Conservation (phyloP, 2,329 filamentous ascomycete species). For the Metarhizium sp. region DNA sequence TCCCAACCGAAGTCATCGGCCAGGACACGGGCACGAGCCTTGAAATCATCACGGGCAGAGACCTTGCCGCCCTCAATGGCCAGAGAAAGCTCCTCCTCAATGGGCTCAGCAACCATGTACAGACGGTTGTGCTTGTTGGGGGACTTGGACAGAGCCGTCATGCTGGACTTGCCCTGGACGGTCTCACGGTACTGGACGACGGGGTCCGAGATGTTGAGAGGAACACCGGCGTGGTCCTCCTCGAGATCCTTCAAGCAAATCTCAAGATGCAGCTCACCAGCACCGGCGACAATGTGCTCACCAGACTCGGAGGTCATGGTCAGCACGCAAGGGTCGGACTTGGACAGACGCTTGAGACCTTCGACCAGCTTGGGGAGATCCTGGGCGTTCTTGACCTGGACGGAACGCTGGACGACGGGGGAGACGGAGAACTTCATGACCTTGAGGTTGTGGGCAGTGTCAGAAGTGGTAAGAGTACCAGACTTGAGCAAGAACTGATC, state of each 20-base stretch:
- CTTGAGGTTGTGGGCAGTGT: conserved; percentile 99
- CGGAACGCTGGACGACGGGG: conserved; percentile 94
- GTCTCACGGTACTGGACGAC: conserved; percentile 99
- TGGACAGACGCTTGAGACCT: conserved; percentile 99
- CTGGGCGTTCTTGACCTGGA: conserved; percentile 99
- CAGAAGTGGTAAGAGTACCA: conserved; percentile 94
- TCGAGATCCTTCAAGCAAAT: conserved; percentile 99
- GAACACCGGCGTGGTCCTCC: conserved; percentile 98
- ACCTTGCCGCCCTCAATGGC: conserved; percentile 92
- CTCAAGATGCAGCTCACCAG: conserved; percentile 98
- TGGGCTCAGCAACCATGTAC: conserved; percentile 86
- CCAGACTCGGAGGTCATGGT: conserved; percentile 83
- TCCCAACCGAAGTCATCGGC: conserved; percentile 99
- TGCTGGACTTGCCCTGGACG: conserved; percentile 74
- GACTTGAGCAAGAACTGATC: conserved; percentile 99
- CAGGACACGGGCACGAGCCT: conserved; percentile 89
- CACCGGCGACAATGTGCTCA: conserved; percentile 98
- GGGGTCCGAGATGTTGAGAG: conserved; percentile 94
- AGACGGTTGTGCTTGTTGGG: conserved; percentile 99
- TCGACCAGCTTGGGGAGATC: conserved; percentile 99
- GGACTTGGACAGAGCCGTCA: conserved; percentile 96
- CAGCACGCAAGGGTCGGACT: conserved; percentile 98
- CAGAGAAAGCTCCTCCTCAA: conserved; percentile 82
- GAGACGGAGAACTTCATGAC: conserved; percentile 99
- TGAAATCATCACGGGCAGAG: conserved; percentile 94